Percentiles rank a stretch among this genome's conserved stretches.
Evolutionary conservation across 495 filamentous ascomycete genomes (phyloP).

Genomic region (Aspergillus funiculosus): DNA sequence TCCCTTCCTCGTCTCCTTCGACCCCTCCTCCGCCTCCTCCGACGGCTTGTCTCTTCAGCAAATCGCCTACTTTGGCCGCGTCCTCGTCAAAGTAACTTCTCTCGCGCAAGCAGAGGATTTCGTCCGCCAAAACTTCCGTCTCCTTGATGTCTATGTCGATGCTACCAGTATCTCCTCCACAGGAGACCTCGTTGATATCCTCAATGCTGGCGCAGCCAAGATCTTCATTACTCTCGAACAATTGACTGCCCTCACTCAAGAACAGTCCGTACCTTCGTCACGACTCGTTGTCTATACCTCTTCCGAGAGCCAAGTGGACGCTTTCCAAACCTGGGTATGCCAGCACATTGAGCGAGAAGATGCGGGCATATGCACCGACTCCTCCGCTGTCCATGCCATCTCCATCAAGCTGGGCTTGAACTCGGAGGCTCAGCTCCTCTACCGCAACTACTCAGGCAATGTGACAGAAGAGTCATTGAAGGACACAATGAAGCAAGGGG

Average conservation of each 20-base stretch:
- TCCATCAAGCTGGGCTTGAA: slow-evolving; percentile 37
- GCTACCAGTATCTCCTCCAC: slow-evolving; percentile 60
- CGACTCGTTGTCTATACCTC: slow-evolving; percentile 49
- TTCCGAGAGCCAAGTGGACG: slow-evolving; percentile 31
- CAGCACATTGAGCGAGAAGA: slow-evolving; percentile 48
- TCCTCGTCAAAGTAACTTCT: slow-evolving; percentile 62
- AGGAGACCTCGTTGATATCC: slow-evolving; percentile 69
- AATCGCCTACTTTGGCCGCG: slow-evolving; percentile 71
- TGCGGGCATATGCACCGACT: slow-evolving; percentile 46
- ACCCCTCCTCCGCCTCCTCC: slow-evolving; percentile 37
- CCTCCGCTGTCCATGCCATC: slow-evolving; percentile 46
- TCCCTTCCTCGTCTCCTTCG: slow-evolving; percentile 43
- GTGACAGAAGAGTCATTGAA: slow-evolving; percentile 42
- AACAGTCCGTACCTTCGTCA: slow-evolving; percentile 51
- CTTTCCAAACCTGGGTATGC: slow-evolving; percentile 34
- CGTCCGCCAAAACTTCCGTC: slow-evolving; percentile 59
- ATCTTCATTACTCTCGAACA: slow-evolving; percentile 73
- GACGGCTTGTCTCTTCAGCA: slow-evolving; percentile 58
- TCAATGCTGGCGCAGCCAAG: slow-evolving; percentile 82
- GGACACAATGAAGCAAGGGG: slow-evolving; percentile 52
- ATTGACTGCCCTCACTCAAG: slow-evolving; percentile 46
- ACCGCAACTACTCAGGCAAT: slow-evolving; percentile 29
- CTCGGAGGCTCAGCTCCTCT: slow-evolving; percentile 35
- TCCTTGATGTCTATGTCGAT: slow-evolving; percentile 68
- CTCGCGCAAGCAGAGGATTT: slow-evolving; percentile 60